phyloP scores from a whole-genome alignment of 2,329 filamentous ascomycete genomes.

The Apiospora marii region DNA sequence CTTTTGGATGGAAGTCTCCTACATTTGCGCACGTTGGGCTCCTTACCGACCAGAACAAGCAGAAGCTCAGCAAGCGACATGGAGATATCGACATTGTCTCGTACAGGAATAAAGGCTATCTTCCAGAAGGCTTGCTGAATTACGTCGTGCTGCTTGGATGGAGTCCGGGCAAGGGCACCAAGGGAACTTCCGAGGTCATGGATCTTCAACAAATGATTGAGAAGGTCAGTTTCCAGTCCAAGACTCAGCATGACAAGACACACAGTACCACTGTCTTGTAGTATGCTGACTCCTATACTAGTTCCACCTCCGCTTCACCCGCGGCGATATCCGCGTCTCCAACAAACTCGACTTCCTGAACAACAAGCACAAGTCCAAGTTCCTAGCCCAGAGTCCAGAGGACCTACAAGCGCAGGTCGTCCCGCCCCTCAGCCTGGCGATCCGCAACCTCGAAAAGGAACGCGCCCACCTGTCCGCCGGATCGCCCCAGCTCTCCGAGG shows the following conservation, averaged over 20 bases:
- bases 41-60: constrained; percentile 71
- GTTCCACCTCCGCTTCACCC: constrained; percentile 89
- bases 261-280: background rate
- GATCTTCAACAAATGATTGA: constrained; percentile 73
- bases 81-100: constrained; percentile 58
- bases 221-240: constrained; percentile 58
- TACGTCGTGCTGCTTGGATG: constrained; percentile 88
- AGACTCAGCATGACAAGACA: background rate
- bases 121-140: constrained; percentile 68
- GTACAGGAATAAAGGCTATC: constrained; percentile 55
- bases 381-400: constrained; percentile 17
- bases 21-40: constrained; percentile 83
- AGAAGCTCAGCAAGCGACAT: constrained; percentile 89
- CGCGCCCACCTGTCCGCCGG: background rate
- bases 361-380: constrained; percentile 33
- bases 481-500: background rate
- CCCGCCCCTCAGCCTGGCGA: constrained; percentile 21
- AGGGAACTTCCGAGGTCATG: constrained; percentile 71
- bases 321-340: constrained; percentile 85
- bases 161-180: constrained; percentile 59
- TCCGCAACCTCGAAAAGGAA: constrained; percentile 20
- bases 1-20: constrained; percentile 77
- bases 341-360: constrained; percentile 86
- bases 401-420: constrained; percentile 25
- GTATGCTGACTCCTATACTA: constrained; percentile 42